A percentile compares a stretch with the other conserved stretches of the same genome.
Conservation (phyloP, 2,329 filamentous ascomycete species). For the Cladophialophora chaetospira region DNA sequence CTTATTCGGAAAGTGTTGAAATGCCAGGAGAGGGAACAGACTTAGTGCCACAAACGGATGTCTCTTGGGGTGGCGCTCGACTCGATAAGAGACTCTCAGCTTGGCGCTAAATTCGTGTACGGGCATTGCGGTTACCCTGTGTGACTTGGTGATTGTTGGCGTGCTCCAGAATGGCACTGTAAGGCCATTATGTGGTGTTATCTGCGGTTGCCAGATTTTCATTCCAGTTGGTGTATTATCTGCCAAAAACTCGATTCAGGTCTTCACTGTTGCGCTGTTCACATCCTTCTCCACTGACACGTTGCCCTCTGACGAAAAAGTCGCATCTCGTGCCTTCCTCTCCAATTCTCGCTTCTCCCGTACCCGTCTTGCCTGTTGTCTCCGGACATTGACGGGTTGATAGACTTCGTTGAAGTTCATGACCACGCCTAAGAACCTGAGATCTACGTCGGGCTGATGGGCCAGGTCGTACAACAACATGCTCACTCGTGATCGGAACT, state of each 20-base stretch:
- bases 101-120: no score
- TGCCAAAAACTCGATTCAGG: neutral
- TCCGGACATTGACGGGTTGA: slow-evolving; percentile 69
- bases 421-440: slow-evolving; percentile 91
- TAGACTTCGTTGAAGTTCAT: slow-evolving; percentile 99
- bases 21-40: no score
- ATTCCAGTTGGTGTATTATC: neutral
- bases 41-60: no score
- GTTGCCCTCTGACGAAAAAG: slow-evolving; percentile 21
- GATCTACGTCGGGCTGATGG: slow-evolving; percentile 91
- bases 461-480: slow-evolving; percentile 84
- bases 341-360: slow-evolving; percentile 28
- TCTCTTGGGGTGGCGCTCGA: no score
- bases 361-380: slow-evolving; percentile 40
- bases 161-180: no score
- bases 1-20: no score
- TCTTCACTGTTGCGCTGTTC: slow-evolving; percentile 19
- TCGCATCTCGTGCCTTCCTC: slow-evolving; percentile 24
- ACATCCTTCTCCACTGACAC: slow-evolving; percentile 25
- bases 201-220: no score
- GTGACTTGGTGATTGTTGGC: no score
- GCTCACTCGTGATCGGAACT: slow-evolving; percentile 77
- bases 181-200: no score
- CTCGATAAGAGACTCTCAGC: no score
- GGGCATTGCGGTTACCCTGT: no score